Evolutionary conservation across 2,329 filamentous ascomycete genomes (phyloP), one percentile per base, ranked within the genome.

Genomic region (Didymella keratinophila): DNA sequence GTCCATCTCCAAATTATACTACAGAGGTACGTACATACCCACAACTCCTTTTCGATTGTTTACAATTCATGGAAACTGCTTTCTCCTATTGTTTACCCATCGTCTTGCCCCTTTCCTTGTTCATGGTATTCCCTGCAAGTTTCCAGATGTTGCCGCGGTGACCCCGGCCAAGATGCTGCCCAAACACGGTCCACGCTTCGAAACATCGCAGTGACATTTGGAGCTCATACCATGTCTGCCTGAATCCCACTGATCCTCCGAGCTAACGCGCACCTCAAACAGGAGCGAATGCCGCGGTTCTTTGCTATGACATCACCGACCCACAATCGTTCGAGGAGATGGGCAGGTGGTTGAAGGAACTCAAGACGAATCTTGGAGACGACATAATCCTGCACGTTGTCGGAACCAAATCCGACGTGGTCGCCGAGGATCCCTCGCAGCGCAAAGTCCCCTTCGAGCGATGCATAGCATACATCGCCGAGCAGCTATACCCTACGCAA

Each of bases 251-350:
- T n/a, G 16, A 27, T 42, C 8, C 16, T 10, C 18, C 16, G 18
- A 4, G 28, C 50, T 58, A 54, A 58, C 20, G 41, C 39, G 44
- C 32, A 23, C 18, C 20, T 18, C 20, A 41, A 18, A 48, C 52
- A 79, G 93, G 93, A 74, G 94, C 94, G 62, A 94, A 97, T 74
- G 93, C 93, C 58, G 95, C 92, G 71, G 92, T 97, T 60, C 86
- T 97, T 45, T 97, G 93, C 83, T 97, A 97, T 81, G 91, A 91
- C 80, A 96, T 97, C 75, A 96, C 93, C 60, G 90, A 93, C 76
- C 88, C 89, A 61, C 81, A 87, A 68, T 95, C 91, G 60, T 97
- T 97, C 76, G 85, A 87, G 68, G 92, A 97, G 78, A 97, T 97
- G 92, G 92, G 92, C 71, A 85, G 89, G 55, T 97, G 93, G 93